phyloP scores from a whole-genome alignment of 129 eudicot species.

The Deinandra increscens region DNA sequence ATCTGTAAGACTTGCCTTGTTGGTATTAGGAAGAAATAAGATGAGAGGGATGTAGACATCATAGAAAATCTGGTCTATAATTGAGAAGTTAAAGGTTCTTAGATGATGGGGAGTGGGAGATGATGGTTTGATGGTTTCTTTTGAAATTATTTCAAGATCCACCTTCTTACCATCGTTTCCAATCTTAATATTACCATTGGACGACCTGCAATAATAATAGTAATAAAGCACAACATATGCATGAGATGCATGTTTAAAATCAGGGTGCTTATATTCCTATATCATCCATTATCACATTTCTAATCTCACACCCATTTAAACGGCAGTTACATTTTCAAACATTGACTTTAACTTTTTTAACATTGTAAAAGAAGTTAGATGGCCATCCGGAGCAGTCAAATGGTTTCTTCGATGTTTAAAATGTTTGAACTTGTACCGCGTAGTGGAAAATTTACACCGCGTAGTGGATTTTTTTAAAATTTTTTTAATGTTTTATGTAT shows the following conservation, averaged over 20 bases:
- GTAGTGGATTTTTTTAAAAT: no score
- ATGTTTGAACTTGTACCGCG: no score
- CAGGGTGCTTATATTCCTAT: no score
- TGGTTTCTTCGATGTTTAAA: no score
- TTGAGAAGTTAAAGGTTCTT: conserved; percentile 28
- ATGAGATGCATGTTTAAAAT: neutral
- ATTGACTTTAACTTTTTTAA: no score
- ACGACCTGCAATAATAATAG: neutral
- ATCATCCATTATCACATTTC: no score
- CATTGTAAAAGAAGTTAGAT: no score
- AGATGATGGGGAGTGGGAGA: conserved; percentile 1
- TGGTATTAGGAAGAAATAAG: neutral
- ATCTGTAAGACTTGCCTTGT: neutral
- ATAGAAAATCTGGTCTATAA: conserved; percentile 22
- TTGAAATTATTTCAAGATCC: conserved; percentile 28
- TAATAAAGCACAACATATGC: neutral
- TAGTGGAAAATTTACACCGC: no score
- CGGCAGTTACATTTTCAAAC: no score
- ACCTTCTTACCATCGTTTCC: neutral
- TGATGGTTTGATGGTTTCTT: neutral
- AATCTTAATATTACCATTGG: neutral
- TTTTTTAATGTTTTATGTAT: no score
- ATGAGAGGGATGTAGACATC: conserved; percentile 13
- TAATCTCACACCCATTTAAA: no score
- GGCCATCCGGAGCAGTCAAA: no score